Base-by-base conservation (phyloP, 106 monocot genomes). In the Hemerocallis citrina region DNA sequence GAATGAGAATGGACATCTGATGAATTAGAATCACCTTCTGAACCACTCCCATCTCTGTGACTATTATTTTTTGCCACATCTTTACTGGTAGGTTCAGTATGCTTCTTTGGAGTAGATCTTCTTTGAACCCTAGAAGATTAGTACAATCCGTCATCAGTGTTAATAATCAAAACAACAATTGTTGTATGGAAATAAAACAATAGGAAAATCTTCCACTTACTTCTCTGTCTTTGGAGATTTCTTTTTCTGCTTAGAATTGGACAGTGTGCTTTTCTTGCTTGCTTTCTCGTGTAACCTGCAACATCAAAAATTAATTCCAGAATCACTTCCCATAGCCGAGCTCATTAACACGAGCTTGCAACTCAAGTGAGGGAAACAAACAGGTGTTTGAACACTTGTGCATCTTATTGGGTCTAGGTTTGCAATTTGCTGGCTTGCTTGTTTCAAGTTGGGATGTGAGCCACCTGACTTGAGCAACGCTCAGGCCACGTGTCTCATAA, bases 191-290 rank as follows among this genome's bases (percentile, higher is more conserved):
- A 22, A 14, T 12, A 16, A 38, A 34, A 28, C 27, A 10, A 38
- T 34, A 41, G 30, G 4, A 46, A 10, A 34, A 54, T 9, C 10
- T 24, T 59, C 7, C 6, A 2, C 66, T 71, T 78, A 78, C 80
- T 69, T 80, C 60, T 74, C 78, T 39, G 15, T 80, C 60, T 74
- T 81, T 39, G 15, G 42, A 34, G 64, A 46, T 10, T 65, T 65
- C 61, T 40, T 62, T 41, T 71, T 54, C 46, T 49, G 33, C 44
- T 28, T 67, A 27, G 60, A 65, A 59, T 55, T 50, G 38, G 57
- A 19, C 23, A 59, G 55, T 11, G 30, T 55, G 22, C 47, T 65
- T 37, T 52, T 17, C 14, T 63, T 56, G 66, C 31, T 59, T 32
- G 32, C 47, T 24, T 73, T 50, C 66, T 63, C 63, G 20, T 35